Evolutionary conservation across 257 asterid genomes (phyloP), one percentile per base, ranked within the genome.

Genomic region (Plectranthus barbatus): DNA sequence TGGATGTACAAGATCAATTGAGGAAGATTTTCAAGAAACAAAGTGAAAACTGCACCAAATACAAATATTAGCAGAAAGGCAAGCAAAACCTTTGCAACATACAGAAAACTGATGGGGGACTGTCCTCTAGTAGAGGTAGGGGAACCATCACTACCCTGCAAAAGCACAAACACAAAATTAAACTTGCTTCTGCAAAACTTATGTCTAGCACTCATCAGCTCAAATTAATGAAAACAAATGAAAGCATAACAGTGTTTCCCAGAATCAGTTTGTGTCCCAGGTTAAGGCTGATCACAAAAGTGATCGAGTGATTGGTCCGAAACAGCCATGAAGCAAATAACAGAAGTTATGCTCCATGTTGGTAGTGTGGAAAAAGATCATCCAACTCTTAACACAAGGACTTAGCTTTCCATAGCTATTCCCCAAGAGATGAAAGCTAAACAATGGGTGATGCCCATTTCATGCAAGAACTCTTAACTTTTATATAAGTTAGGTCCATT

Each of bases 21-120:
- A 0, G 98, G 99, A 70, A 92, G 96, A 77, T 90, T 85, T 71
- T 92, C 96, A 44, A 92, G 76, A 13, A 76, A 65, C 80, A 86
- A 45, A 0, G 94, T 79, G 84, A 85, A 82, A 58, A 67, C 24
- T 52, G 96, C 90, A 53, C 91, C 99, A 9, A 92, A 60, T 44
- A 78, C 71, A 55, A 92, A 83, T 53, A 92, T 70, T 58, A 92
- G 63, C 56, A 85, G 37, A 64, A 89, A 84, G 3, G 87, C 89
- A 31, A 87, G 47, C 68, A 85, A 31, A 77, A 86, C 83, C 88
- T 86, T 92, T 37, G 84, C 90, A 0, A 82, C 29, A 74, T 92
- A 92, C 46, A 72, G 4, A 7, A 15, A 39, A 72, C 67, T 76
- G 47, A 82, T 0, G 40, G 78, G 67, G 1, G 84, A 44, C 29